Base-by-base conservation (phyloP, 2,329 filamentous ascomycete genomes). In the Diaporthe aspalathi region DNA sequence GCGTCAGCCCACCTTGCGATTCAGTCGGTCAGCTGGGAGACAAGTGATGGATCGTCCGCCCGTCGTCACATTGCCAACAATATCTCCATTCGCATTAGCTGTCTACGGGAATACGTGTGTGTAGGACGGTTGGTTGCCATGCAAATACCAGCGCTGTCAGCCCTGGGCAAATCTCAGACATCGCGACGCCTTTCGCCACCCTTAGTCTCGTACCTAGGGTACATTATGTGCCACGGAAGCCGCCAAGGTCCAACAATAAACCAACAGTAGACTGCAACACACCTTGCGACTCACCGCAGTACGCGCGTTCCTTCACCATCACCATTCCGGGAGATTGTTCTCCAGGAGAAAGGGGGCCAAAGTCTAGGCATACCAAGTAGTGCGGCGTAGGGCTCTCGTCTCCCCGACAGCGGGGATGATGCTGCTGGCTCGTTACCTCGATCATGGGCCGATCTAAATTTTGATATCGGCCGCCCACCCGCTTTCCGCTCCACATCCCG, bases 361-460 rank as follows among this genome's bases (percentile, higher is more conserved):
- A 49, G 57, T 49, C 40, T 63, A 49, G 57, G 43, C 43, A 49
- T 49, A 32, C 40, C 43, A 63, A 49, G 60, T 22, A 35, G 20
- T 22, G 40, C 35, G 60, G 43, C 60, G 38, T 65, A 50, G 45
- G 60, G 60, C 60, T 63, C 60, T 38, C 16, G 29, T 50, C 27
- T 20, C n/a, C 29, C 27, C 50, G 60, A 50, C 60, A 38, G 60
- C 60, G 43, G 60, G 57, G 57, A 22, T 35, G 57, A 20, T 47
- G 57, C 43, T 63, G 29, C 40, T 45, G 40, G 32, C 32, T 9
- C 5, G 32, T 29, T 29, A 63, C 60, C 43, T 35, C 60, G 60
- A 49, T 50, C 29, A 38, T 65, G 60, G 45, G 60, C 35, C 60
- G 60, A 65, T 50, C 60, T 65, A 65, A 65, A 65, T 50, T 65